Base-by-base conservation (phyloP, 73 alveolate genomes). In the Paraurostyla sp. region DNA sequence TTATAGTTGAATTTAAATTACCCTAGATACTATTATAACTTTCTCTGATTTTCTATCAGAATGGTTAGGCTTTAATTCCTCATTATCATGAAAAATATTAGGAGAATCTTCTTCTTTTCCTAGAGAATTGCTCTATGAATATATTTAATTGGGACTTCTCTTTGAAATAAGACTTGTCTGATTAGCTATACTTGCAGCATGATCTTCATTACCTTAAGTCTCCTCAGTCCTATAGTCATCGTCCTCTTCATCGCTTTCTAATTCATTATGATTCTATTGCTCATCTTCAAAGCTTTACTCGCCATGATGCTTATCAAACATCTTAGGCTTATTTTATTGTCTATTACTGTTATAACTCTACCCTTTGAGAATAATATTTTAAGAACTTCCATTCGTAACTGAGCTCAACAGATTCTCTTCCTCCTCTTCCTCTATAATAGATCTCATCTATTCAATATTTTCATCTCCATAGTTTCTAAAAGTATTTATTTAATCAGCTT, bases 391-490 rank as follows among this genome's bases (percentile, higher is more conserved):
- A 22, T 65, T 65, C 9, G 56, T 65, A 3, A 22, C 45, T 65
- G 82, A 65, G 41, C 82, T 65, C 20, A 65, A 40, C 13, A 65
- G 25, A 38, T 65, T 65, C 0, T 65, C 82, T 40, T 65, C 82
- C 25, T 65, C 82, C 9, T 65, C 82, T 22, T 65, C 82, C 23
- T 65, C 82, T 38, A 65, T 65, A 38, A 65, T 65, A 4, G 82
- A 58, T 35, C 23, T 65, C 82, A 65, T 65, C 49, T 30, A 7
- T 35, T 65, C 41, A 22, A 13, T 30, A 27, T 11, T 22, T 15
- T 59, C 42, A 35, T 38, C 82, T 38, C 41, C 13, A 38, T 18
- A 30, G 49, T 60, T 65, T 36, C 82, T 2, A 38, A 38, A 36
- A 40, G 82, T 36, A 36, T 36, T 16, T 15, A 9, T 16, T 1